A percentile compares a stretch with the other conserved stretches of the same genome.
These are phyloP conservation scores for Xylaria venustula DNA, from an alignment of 495 filamentous ascomycete species.

Conservation along the genomic window DNA sequence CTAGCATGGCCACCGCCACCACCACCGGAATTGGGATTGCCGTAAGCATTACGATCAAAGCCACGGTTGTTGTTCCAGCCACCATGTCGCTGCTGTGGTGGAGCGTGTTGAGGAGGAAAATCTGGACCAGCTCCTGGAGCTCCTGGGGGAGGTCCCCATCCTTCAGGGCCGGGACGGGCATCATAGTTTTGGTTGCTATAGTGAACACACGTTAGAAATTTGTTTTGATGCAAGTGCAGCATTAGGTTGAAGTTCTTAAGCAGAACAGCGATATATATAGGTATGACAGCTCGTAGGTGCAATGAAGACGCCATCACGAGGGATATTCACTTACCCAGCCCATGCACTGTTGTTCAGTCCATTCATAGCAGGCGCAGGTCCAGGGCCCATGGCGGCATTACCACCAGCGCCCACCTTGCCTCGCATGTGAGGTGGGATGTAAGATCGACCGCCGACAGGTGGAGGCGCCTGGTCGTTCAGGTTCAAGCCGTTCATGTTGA, in stretches of 20 bases:
- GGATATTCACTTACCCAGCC: constrained; percentile 52
- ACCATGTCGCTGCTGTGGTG: constrained; percentile 25
- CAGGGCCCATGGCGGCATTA: constrained; percentile 30
- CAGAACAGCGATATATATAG: too few relatives aligned
- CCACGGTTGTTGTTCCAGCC: constrained; percentile 25
- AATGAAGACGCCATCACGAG: too few relatives aligned
- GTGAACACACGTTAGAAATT: constrained; percentile 18
- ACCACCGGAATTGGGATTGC: constrained; percentile 67
- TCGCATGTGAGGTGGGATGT: constrained; percentile 96
- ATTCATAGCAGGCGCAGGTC: constrained; percentile 37
- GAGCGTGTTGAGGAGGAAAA: constrained; percentile 23
- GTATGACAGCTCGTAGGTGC: too few relatives aligned
- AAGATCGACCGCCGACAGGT: constrained; percentile 58
- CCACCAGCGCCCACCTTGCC: constrained; percentile 48
- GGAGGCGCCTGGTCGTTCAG: constrained; percentile 62
- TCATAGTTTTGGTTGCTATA: constrained; percentile 45
- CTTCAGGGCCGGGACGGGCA: constrained; percentile 35
- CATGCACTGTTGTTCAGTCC: constrained; percentile 62
- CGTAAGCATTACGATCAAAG: constrained; percentile 60
- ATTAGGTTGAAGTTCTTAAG: too few relatives aligned
- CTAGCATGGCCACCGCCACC: constrained; percentile 54
- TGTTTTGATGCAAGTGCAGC: neutral
- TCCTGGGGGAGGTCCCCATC: constrained; percentile 21
- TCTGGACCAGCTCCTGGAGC: constrained; percentile 17
- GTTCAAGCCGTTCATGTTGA: constrained; percentile 84